Evolutionary conservation across 1,139 yeast species (phyloP), one percentile per base, ranked within the genome.

Genomic region (Suhomyces bribrorum): DNA sequence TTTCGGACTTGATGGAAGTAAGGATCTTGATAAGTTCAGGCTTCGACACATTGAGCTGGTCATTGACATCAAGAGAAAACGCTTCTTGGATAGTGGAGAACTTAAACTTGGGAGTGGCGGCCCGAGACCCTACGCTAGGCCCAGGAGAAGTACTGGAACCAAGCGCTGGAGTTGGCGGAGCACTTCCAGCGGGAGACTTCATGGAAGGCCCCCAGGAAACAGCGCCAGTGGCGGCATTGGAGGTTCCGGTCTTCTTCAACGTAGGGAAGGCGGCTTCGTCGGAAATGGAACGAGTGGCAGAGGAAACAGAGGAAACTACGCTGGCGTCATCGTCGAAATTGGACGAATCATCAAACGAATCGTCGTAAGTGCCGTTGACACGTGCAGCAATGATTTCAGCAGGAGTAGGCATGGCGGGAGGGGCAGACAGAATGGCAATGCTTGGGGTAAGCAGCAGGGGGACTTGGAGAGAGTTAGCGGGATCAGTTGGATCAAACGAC

Each of bases 201-300:
- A 71, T 57, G 37, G 64, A 54, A 18, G 78, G 64, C 8, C 64
- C 66, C 66, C 66, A 61, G 12, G 56, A 49, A 5, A 61, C 59
- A 29, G 60, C 48, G 9, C 41, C 41, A n/a, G 48, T 25, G 16
- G 53, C 34, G 17, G 57, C 35, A 15, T 55, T 49, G 32, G 53
- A 45, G 27, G 32, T 29, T 14, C 30, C 41, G 9, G 52, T 34
- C 34, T 53, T 56, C 38, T 52, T 54, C 50, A 87, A 73, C 22
- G 87, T 75, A 8, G 95, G 95, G 61, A 85, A 84, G 7, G 86
- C 85, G 13, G 72, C 60, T 59, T 81, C 80, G 54, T 77, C 81
- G 35, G 66, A 50, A 44, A 73, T 58, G 27, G 73, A 61, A 29
- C 66, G 69, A 34, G 58, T 41, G 12, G 27, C 32, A 15, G 32